phyloP scores from a whole-genome alignment of 257 asterid species.

The Vinca minor region DNA sequence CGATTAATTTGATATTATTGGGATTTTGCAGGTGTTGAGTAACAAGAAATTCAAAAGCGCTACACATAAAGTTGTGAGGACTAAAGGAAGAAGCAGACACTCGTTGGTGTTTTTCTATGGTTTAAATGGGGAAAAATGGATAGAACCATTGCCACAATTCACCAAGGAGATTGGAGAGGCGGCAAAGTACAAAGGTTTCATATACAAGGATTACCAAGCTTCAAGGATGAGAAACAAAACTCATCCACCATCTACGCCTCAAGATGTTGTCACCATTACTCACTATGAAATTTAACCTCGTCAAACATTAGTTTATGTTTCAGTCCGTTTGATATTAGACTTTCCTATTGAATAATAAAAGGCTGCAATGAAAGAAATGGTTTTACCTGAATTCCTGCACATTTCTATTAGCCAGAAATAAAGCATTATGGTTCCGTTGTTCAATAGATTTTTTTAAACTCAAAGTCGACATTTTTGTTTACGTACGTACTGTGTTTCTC shows the following conservation, averaged over 20 bases:
- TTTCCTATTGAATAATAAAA: too few species aligned
- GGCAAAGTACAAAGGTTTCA: slow-evolving; percentile 37
- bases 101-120: slow-evolving; percentile 43
- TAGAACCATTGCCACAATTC: slow-evolving; percentile 45
- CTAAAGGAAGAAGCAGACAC: slow-evolving; percentile 30
- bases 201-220: slow-evolving; percentile 31
- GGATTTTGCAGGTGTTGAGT: slow-evolving; percentile 29
- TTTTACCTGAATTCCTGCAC: too few species aligned
- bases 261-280: slow-evolving; percentile 34
- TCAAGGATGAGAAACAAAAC: slow-evolving; percentile 39
- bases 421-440: too few species aligned
- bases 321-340: too few species aligned
- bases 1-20: too few species aligned
- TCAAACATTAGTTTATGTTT: too few species aligned
- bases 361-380: too few species aligned
- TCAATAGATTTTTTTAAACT: too few species aligned
- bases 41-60: slow-evolving; percentile 48
- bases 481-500: too few species aligned
- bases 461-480: too few species aligned
- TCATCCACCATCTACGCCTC: slow-evolving; percentile 35
- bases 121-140: slow-evolving; percentile 36
- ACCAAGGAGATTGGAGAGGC: slow-evolving; percentile 29
- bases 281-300: slow-evolving; percentile 23
- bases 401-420: too few species aligned
- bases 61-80: slow-evolving; percentile 40